A percentile compares a stretch with the other conserved stretches of the same genome.
These are phyloP conservation scores for Vitis rotundifolia DNA, from an alignment of 164 flowering plant genomes.

Conservation along the genomic window DNA sequence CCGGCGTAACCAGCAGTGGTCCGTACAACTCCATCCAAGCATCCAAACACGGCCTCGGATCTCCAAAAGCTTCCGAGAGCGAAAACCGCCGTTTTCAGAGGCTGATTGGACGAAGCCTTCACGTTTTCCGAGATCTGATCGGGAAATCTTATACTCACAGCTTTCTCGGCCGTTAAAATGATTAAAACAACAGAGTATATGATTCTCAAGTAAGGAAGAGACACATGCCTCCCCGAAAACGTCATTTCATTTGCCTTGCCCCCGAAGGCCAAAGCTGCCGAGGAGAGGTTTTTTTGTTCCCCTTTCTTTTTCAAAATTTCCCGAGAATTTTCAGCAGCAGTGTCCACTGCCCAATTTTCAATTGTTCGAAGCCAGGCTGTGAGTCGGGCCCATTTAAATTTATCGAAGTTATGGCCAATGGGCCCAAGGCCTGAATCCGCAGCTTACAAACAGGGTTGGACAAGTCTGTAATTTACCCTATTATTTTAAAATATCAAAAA, in stretches of 20 bases:
- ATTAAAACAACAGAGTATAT: not conserved
- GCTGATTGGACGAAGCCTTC: conserved; percentile 23
- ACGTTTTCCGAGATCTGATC: conserved; percentile 38
- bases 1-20: conserved; percentile 88
- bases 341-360: not conserved
- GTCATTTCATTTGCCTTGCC: conserved; percentile 1
- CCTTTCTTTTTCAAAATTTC: too few relatives aligned
- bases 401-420: not conserved
- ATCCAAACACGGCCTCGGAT: conserved; percentile 91
- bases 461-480: too few relatives aligned
- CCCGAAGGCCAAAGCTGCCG: not conserved
- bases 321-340: too few relatives aligned
- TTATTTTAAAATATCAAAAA: too few relatives aligned
- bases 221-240: not conserved
- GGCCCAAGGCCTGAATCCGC: too few relatives aligned
- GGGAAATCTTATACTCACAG: conserved; percentile 55
- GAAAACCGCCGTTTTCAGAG: conserved; percentile 70
- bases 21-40: conserved; percentile 78
- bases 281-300: not conserved
- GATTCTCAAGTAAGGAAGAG: not conserved
- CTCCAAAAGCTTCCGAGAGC: conserved; percentile 99
- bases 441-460: too few relatives aligned
- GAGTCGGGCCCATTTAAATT: not conserved
- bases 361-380: not conserved
- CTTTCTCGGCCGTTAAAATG: conserved; percentile 13